These are phyloP conservation scores for Boletus sp. DNA, from an alignment of 768 basidiomycete genomes.

Conservation along the genomic window DNA sequence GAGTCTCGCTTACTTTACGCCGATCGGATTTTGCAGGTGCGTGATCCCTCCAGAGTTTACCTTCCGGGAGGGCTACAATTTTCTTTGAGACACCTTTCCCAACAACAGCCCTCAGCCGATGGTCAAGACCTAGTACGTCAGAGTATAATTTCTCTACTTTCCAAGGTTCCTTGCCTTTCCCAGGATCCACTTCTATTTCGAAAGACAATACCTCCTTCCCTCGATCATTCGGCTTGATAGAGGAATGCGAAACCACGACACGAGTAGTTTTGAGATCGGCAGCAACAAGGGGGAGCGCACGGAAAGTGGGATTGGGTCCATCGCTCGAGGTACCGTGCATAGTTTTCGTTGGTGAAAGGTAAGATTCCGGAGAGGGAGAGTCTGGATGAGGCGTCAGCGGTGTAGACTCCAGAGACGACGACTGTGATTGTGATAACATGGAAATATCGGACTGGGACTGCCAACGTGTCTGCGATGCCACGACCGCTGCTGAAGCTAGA, in stretches of 20 bases:
- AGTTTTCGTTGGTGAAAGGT: conserved; percentile 27
- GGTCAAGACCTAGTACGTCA: conserved; percentile 87
- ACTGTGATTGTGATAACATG: conserved; percentile 22
- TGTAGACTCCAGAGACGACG: conserved; percentile 22
- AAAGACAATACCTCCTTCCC: conserved; percentile 94
- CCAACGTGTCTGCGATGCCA: conserved; percentile 25
- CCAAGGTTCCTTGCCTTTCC: conserved; percentile 69
- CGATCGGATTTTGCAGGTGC: conserved; percentile 97
- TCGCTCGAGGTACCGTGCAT: conserved; percentile 19
- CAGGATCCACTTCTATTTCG: conserved; percentile 71
- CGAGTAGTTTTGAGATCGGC: conserved; percentile 72
- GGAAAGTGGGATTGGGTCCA: conserved; percentile 48
- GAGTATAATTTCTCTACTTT: conserved; percentile 92
- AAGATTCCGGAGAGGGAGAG: conserved; percentile 32
- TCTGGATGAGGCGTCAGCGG: conserved; percentile 21
- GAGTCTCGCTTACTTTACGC: conserved; percentile 65
- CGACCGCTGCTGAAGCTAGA: conserved; percentile 12
- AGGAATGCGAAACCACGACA: conserved; percentile 73
- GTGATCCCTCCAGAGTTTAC: conserved; percentile 94
- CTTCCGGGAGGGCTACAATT: conserved; percentile 82
- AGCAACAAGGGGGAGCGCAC: conserved; percentile 68
- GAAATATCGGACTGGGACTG: conserved; percentile 22
- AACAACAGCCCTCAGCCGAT: conserved; percentile 55
- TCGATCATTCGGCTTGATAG: conserved; percentile 84
- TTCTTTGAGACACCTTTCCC: conserved; percentile 74